phyloP scores from a whole-genome alignment of 73 alveolate genomes.

The Uronychia setigera region DNA sequence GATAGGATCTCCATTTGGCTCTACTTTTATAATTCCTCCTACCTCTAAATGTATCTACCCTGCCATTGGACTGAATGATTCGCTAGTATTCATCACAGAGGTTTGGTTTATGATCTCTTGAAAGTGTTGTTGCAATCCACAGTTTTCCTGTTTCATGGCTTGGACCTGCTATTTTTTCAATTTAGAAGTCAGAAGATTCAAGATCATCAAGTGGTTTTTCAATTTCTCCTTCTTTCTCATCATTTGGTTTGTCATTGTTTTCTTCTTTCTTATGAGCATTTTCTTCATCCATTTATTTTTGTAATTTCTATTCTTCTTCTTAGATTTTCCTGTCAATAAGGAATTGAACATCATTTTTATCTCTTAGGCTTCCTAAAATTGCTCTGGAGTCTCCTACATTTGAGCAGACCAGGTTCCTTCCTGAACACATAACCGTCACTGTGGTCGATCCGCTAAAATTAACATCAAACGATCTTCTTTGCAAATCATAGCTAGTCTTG shows the following conservation, averaged over 20 bases:
- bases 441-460: conserved; percentile 71
- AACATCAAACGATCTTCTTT: conserved; percentile 47
- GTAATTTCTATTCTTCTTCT: not conserved
- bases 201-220: too few species aligned
- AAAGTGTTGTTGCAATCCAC: conserved; percentile 75
- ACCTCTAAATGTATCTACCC: conserved; percentile 85
- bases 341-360: conserved; percentile 16
- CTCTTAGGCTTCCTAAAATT: conserved; percentile 43
- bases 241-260: too few species aligned
- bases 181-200: conserved; percentile 17
- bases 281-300: too few species aligned
- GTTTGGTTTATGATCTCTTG: conserved; percentile 97
- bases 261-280: too few species aligned
- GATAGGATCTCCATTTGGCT: conserved; percentile 79
- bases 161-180: conserved; percentile 33
- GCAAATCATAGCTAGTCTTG: conserved; percentile 32
- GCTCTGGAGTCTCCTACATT: conserved; percentile 83
- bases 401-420: conserved; percentile 64
- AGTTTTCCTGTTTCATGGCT: conserved; percentile 28
- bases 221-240: too few species aligned
- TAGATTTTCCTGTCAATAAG: not conserved
- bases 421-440: conserved; percentile 66
- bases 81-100: conserved; percentile 90
- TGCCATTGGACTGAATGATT: conserved; percentile 82
- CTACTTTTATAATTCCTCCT: too few species aligned